Evolutionary conservation across 345 rosid species (phyloP).

Genomic region (Boechera retrofracta): DNA sequence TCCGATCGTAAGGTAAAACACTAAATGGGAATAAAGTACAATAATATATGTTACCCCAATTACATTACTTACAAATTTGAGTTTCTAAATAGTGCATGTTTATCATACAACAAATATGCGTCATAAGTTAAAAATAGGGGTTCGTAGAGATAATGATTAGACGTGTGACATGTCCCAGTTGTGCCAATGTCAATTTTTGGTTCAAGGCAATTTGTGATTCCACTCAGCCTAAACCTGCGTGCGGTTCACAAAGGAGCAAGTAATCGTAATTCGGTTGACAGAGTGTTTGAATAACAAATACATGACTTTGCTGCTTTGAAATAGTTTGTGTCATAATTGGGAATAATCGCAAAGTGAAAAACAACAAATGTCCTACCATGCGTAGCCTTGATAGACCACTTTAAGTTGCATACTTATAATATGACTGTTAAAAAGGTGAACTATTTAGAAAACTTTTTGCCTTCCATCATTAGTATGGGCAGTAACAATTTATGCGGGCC

Average conservation of each 20-base stretch:
- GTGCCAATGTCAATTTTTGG: conserved; percentile 7
- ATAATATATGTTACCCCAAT: neutral
- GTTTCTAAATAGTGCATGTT: neutral
- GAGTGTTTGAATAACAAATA: neutral
- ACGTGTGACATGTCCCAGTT: neutral
- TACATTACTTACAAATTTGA: neutral
- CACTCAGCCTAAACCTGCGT: neutral
- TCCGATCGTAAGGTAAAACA: no score
- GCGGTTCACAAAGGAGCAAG: neutral
- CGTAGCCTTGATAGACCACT: neutral
- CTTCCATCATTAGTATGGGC: neutral
- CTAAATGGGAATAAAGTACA: neutral
- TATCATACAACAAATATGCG: neutral
- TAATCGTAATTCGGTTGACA: neutral
- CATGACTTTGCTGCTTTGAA: neutral
- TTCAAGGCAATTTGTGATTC: conserved; percentile 1
- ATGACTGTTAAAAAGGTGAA: neutral
- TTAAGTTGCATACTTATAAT: neutral
- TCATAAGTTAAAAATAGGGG: neutral
- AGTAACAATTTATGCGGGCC: neutral
- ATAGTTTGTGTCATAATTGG: conserved; percentile 2
- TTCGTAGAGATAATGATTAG: conserved; percentile 2
- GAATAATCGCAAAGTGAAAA: neutral
- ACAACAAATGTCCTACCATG: neutral
- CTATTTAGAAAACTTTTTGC: neutral